Base-by-base conservation (phyloP, 2,329 filamentous ascomycete genomes). In the Colletotrichum cereale region DNA sequence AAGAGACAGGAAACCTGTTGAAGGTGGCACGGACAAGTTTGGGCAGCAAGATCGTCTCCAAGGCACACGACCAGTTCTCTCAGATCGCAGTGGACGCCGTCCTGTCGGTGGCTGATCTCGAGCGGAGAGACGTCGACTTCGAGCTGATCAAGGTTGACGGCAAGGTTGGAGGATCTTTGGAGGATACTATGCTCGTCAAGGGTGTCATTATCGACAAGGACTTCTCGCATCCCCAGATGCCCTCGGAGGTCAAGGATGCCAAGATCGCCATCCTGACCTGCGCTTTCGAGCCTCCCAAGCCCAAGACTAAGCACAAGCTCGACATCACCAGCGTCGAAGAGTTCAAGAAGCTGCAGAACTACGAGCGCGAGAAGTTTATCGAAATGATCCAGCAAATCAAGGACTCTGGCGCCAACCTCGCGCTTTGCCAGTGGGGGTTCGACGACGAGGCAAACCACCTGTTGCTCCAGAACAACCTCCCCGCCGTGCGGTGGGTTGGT, bases 331-430 rank as follows among this genome's bases (percentile, higher is more conserved):
- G 91, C 52, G 96, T 99, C 10, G 96, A 98, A 77, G 96, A 99
- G 85, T 99, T 97, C 88, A 98, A 97, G 88, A 96, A 97, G 85
- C 86, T 99, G 75, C 96, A 99, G 81, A 93, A 88, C 77, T 99
- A 99, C 85, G 96, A 99, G 85, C 92, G 92, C 78, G 93, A 94
- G 80, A 99, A 98, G 85, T 99, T 99, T 80, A 89, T 94, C 71
- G 96, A 98, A 86, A 99, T 99, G 96, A 98, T 99, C 78, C 88
- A 97, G 80, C 93, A 98, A 84, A 96, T 99, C 86, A 99, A 99
- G 86, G 93, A 93, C 78, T 97, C 96, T 0, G 96, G 96, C 73
- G 96, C 96, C 75, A 99, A 99, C 85, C 88, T 99, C 73, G 96
- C 95, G 74, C 97, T 99, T 79, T 99, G 96, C 85, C 97, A 99